Conservation (phyloP, 1,284 basidiomycete genomes). For the Austroboletus niveus region DNA sequence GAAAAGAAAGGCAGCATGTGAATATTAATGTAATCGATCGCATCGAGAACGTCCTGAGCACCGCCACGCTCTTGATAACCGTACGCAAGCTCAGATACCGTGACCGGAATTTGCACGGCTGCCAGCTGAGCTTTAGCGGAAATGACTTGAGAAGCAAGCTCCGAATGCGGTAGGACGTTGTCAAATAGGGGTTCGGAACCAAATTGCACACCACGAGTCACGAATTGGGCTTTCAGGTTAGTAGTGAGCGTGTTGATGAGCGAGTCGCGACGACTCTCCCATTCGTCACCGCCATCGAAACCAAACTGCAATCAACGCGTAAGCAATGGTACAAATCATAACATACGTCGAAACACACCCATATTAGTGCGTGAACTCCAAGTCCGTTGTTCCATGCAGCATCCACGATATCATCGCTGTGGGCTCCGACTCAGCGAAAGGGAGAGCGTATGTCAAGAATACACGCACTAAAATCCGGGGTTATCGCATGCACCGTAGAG, state of each 20-base stretch:
- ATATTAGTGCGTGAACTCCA: constrained; percentile 73
- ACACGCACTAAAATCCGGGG: constrained; percentile 59
- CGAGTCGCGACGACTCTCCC: constrained; percentile 54
- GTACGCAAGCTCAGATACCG: constrained; percentile 52
- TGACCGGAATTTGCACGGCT: constrained; percentile 60
- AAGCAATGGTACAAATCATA: neutral
- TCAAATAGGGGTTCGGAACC: constrained; percentile 78
- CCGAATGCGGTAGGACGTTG: constrained; percentile 46
- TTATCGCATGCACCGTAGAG: constrained; percentile 68
- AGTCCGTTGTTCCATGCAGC: constrained; percentile 70
- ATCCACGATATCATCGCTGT: constrained; percentile 64
- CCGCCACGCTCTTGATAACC: constrained; percentile 53
- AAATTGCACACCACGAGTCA: constrained; percentile 66
- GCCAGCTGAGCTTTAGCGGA: constrained; percentile 50
- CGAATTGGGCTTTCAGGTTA: constrained; percentile 65
- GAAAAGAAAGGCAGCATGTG: constrained; percentile 78
- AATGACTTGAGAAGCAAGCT: constrained; percentile 57
- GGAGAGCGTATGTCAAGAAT: neutral
- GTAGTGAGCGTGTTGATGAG: constrained; percentile 54
- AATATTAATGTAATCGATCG: constrained; percentile 65
- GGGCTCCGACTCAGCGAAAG: neutral
- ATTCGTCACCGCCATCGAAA: constrained; percentile 54
- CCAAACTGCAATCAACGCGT: constrained; percentile 47
- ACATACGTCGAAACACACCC: constrained; percentile 44
- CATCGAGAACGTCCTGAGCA: constrained; percentile 56